phyloP scores from a whole-genome alignment of 805 yeast genomes.

The Candida pseudoglaebosa region DNA sequence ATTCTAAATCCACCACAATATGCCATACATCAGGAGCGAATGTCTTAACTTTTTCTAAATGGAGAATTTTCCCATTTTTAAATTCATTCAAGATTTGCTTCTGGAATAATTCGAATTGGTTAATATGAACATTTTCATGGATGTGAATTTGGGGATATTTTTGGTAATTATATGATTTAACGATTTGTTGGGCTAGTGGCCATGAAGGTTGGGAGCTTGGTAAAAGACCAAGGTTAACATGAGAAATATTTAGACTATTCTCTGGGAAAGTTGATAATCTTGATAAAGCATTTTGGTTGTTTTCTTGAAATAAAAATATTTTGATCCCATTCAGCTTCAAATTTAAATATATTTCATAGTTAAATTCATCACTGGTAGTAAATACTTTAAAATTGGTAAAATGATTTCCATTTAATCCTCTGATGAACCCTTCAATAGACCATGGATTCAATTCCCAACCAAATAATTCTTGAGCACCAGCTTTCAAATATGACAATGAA shows the following conservation, averaged over 20 bases:
- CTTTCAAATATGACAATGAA: constrained; percentile 59
- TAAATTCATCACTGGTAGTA: constrained; percentile 24
- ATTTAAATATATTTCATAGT: constrained; percentile 15
- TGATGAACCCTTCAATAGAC: constrained; percentile 68
- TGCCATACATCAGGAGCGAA: constrained; percentile 90
- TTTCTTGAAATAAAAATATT: constrained; percentile 58
- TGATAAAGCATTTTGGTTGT: constrained; percentile 48
- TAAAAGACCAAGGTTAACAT: constrained; percentile 74
- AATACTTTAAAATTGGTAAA: constrained; percentile 32
- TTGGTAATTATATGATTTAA: constrained; percentile 6
- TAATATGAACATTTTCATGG: constrained; percentile 66
- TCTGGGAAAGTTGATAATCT: constrained; percentile 28
- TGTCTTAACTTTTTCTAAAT: constrained; percentile 68
- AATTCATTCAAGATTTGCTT: constrained; percentile 15
- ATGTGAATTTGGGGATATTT: constrained; percentile 45
- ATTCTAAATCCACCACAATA: constrained; percentile 40
- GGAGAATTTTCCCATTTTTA: constrained; percentile 18
- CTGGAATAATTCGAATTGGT: constrained; percentile 34
- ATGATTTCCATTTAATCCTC: constrained; percentile 49
- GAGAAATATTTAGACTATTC: constrained; percentile 36
- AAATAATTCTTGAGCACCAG: constrained; percentile 47
- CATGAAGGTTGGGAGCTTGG: constrained; percentile 69
- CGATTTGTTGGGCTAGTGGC: constrained; percentile 38
- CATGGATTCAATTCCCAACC: constrained; percentile 87
- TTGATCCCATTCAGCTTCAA: constrained; percentile 14